Base-by-base conservation (phyloP, 768 basidiomycete genomes). In the Leccinum barrowsii region DNA sequence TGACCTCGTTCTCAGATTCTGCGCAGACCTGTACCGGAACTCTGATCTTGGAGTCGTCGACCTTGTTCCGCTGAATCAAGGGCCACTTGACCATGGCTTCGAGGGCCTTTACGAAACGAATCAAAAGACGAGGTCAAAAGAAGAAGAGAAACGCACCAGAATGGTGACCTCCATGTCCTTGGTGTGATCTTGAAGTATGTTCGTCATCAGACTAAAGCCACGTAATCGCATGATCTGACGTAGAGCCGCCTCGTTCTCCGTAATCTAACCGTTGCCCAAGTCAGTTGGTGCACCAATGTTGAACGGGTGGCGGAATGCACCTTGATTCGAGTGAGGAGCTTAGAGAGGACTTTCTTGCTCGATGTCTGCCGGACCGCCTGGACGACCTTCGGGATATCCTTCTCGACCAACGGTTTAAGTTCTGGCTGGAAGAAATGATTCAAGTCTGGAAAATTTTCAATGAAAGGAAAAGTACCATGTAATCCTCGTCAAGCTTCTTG, bases 401-500 rank as follows among this genome's bases (percentile, higher is more conserved):
- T 85, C 63, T 86, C 80, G 24, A 80, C 68, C 49, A 98, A 79
- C 0, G 93, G 84, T 59, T 86, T 87, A 65, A 97, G 77, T 17
- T 78, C 82, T 0, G 94, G 92, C 90, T 95, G 66, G 60, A 48
- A 40, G 19, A 56, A 30, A 35, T 32, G 40, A 52, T 49, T 51
- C 54, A 44, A 55, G 30, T 40, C 37, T n/a, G 24, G 37, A 52
- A 50, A 32, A n/a, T 35, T 30, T 35, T 30, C 13, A 30, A 54
- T 34, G 28, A 30, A 26, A 5, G 10, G 2, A 1, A 32, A 66
- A 78, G 65, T 67, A 94, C 94, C 77, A 85, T 82, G 70, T 90
- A 97, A 75, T 98, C 95, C 72, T 97, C 93, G 67, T 95, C 96
- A 26, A 97, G 83, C 72, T 96, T 93, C 80, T 87, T 91, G 51